A percentile compares a stretch with the other conserved stretches of the same genome.
Conservation (phyloP, 345 rosid genomes). For the Luvunga scandens region DNA sequence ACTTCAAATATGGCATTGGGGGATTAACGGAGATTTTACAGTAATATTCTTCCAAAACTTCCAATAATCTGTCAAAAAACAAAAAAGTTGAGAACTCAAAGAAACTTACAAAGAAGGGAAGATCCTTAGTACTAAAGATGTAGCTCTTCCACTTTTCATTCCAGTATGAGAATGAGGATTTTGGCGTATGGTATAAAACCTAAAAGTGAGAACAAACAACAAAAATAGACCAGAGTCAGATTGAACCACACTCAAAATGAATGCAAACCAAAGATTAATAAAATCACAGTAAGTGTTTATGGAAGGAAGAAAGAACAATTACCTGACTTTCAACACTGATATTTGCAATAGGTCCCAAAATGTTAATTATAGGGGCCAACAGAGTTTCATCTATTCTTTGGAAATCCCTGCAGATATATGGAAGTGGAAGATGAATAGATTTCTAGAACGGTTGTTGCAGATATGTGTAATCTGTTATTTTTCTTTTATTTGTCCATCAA, state of each 20-base stretch:
- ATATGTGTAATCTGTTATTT: not conserved
- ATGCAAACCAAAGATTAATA: slow-evolving; percentile 2
- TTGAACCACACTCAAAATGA: not conserved
- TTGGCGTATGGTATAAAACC: slow-evolving; percentile 94
- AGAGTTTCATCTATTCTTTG: slow-evolving; percentile 55
- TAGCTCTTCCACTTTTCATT: slow-evolving; percentile 63
- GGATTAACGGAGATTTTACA: not conserved
- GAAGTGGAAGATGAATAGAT: slow-evolving; percentile 10
- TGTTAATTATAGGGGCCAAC: slow-evolving; percentile 64
- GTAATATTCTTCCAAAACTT: not conserved
- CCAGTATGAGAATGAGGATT: slow-evolving; percentile 82
- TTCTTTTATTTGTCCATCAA: not conserved
- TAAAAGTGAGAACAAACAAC: slow-evolving; percentile 22
- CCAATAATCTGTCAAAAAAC: slow-evolving; percentile 5
- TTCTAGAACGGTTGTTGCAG: not conserved
- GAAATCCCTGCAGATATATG: slow-evolving; percentile 67
- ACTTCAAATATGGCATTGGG: not conserved
- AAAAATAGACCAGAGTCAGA: slow-evolving; percentile 6
- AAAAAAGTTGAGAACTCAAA: slow-evolving; percentile 10
- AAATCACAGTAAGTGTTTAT: not conserved
- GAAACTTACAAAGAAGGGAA: slow-evolving; percentile 86
- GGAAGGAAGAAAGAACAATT: slow-evolving; percentile 1
- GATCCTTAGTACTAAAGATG: slow-evolving; percentile 66
- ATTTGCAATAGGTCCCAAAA: slow-evolving; percentile 68
- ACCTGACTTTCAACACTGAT: slow-evolving; percentile 97